These are phyloP conservation scores for Pilasporangium apinafurcum DNA, from an alignment of 352 stramenopile genomes.

Conservation along the genomic window DNA sequence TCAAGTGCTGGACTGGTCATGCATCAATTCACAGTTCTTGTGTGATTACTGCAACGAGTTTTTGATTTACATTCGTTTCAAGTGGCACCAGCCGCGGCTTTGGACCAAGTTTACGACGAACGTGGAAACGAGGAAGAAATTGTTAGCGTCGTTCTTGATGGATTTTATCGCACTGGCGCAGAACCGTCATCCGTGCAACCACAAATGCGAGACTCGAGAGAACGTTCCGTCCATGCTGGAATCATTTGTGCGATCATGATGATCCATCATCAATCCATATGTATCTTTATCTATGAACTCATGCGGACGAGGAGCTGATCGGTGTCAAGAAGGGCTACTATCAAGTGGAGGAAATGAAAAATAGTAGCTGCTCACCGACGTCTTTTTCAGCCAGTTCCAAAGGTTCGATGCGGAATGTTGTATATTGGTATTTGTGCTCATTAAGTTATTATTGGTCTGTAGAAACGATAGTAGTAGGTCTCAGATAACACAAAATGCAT, in stretches of 20 bases:
- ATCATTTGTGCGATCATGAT: slow-evolving; percentile 33
- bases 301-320: too few species aligned
- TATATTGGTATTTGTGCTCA: too few species aligned
- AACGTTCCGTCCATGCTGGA: slow-evolving; percentile 41
- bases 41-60: slow-evolving; percentile 63
- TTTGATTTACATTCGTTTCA: slow-evolving; percentile 45
- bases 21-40: slow-evolving; percentile 33
- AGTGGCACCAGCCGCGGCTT: slow-evolving; percentile 33
- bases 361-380: too few species aligned
- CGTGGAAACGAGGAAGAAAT: slow-evolving; percentile 40
- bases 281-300: too few species aligned
- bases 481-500: too few species aligned
- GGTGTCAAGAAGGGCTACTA: too few species aligned
- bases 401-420: too few species aligned
- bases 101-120: slow-evolving; percentile 23
- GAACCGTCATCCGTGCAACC: slow-evolving; percentile 23
- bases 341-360: too few species aligned
- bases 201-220: slow-evolving; percentile 33
- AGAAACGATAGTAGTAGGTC: too few species aligned
- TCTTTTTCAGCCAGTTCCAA: too few species aligned
- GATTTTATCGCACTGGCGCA: slow-evolving; percentile 43
- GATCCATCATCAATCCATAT: too few species aligned
- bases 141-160: slow-evolving; percentile 40
- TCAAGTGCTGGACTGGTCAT: slow-evolving; percentile 33
- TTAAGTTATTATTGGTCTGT: too few species aligned